These are phyloP conservation scores for Trypanosoma rangeli DNA, from an alignment of 208 protist species.

Conservation along the genomic window DNA sequence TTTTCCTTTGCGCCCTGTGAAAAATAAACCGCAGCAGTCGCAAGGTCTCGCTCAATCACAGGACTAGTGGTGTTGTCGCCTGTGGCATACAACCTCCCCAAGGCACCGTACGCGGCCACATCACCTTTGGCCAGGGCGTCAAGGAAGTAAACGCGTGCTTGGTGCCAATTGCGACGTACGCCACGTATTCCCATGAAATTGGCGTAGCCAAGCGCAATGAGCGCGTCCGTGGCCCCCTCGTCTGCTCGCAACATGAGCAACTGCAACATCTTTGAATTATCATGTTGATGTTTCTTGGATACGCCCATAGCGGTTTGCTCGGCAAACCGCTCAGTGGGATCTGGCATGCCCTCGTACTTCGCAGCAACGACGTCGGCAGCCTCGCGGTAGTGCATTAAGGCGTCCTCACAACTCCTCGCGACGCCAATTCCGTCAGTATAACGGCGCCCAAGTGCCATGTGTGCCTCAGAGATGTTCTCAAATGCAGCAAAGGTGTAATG, in stretches of 20 bases:
- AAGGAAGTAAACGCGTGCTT: slow-evolving; percentile 45
- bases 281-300: neutral
- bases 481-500: slow-evolving; percentile 84
- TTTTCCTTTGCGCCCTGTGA: slow-evolving; percentile 35
- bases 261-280: slow-evolving; percentile 29
- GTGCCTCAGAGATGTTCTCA: slow-evolving; percentile 63
- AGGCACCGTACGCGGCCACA: slow-evolving; percentile 41
- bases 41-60: slow-evolving; percentile 51
- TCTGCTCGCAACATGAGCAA: slow-evolving; percentile 61
- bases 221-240: slow-evolving; percentile 35
- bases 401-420: slow-evolving; percentile 46
- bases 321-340: slow-evolving; percentile 2
- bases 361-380: slow-evolving; percentile 73
- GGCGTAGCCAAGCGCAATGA: slow-evolving; percentile 59
- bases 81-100: slow-evolving; percentile 73
- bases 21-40: slow-evolving; percentile 63
- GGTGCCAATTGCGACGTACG: slow-evolving; percentile 42
- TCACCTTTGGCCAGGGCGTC: slow-evolving; percentile 36
- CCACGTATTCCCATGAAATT: slow-evolving; percentile 54
- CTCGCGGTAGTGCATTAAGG: slow-evolving; percentile 62
- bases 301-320: neutral
- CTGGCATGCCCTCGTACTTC: slow-evolving; percentile 48
- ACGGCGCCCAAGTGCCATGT: slow-evolving; percentile 80
- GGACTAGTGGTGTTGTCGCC: slow-evolving; percentile 41
- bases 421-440: slow-evolving; percentile 66